Base-by-base conservation (phyloP, 352 stramenopile genomes). In the Bremia lactucae region DNA sequence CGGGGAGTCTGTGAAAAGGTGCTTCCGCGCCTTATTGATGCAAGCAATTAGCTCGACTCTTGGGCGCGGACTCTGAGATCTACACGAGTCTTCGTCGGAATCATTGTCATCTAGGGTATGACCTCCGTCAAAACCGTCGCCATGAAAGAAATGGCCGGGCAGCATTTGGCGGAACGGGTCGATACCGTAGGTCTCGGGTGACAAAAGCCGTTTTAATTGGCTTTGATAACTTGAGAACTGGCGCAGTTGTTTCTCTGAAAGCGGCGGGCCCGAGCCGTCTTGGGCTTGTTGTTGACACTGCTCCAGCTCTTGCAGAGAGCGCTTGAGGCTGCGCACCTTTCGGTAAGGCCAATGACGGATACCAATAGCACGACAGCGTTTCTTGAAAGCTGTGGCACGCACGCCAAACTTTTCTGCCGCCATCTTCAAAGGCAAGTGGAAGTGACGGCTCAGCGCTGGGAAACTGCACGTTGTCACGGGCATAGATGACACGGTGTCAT, bases 131-230 rank as follows among this genome's bases (percentile, higher is more conserved):
- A 21, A 53, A 15, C 19, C 45, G 41, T 64, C 49, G 5, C 34
- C 40, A 15, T 53, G 24, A 50, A 72, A 72, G 49, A 72, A 72
- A 35, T 68, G 40, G 4, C 52, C 46, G 18, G 52, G 49, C 24
- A 68, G 58, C 3, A 77, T 47, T 22, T 77, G 68, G 8, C 71
- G 69, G 22, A 61, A 76, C 0, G 74, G 74, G 43, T 87, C 74
- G 40, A 87, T 88, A 35, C 76, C 76, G 58, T 89, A 89, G 1
- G 73, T 86, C 59, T 85, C 73, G 11, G 76, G 72, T 1, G 73
- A 80, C 21, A 89, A 52, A n/a, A 89, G 62, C 8, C 77, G 78
- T 44, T 82, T 68, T n/a, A 89, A 55, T 40, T 89, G 76, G 18
- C 59, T 69, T 48, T 85, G 73, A 40, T 85, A 87, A 13, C 67